Percentiles rank a stretch among this genome's conserved stretches.
Conservation (phyloP, 768 basidiomycete genomes). For the Hebeloma cylindrosporum region DNA sequence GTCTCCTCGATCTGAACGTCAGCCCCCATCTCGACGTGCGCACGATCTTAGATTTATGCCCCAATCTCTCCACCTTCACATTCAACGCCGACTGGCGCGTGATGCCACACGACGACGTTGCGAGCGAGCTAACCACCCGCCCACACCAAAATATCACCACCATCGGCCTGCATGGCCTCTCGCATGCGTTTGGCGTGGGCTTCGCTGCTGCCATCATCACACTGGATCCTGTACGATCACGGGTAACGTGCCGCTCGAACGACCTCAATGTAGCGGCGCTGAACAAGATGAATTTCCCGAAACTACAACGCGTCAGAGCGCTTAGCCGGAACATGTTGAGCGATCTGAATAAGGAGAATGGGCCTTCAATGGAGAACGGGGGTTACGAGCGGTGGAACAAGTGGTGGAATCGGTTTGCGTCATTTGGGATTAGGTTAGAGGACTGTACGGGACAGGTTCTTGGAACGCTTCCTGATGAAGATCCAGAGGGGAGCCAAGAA, state of each 20-base stretch:
- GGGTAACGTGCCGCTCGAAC: conserved; percentile 54
- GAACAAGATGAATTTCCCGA: conserved; percentile 56
- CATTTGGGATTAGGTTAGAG: conserved; percentile 58
- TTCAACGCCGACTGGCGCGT: conserved; percentile 80
- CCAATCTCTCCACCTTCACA: conserved; percentile 56
- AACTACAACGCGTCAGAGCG: conserved; percentile 56
- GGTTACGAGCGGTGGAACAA: conserved; percentile 61
- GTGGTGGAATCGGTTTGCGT: conserved; percentile 61
- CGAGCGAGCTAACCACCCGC: conserved; percentile 42
- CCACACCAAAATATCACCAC: conserved; percentile 59
- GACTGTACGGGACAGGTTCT: conserved; percentile 72
- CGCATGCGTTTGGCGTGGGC: conserved; percentile 69
- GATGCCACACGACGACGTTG: conserved; percentile 31
- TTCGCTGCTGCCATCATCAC: conserved; percentile 43
- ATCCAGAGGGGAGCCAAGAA: conserved; percentile 28
- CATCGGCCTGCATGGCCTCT: conserved; percentile 69
- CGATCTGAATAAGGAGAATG: conserved; percentile 58
- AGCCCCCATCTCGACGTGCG: conserved; percentile 57
- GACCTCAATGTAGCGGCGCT: conserved; percentile 65
- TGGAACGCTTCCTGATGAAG: conserved; percentile 48
- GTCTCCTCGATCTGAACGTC: conserved; percentile 66
- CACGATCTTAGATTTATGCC: conserved; percentile 62
- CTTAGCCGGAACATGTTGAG: conserved; percentile 54
- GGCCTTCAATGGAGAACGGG: conserved; percentile 39
- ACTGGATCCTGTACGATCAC: conserved; percentile 43